Conservation (phyloP, 2,329 filamentous ascomycete genomes). For the Aspergillus unguis region DNA sequence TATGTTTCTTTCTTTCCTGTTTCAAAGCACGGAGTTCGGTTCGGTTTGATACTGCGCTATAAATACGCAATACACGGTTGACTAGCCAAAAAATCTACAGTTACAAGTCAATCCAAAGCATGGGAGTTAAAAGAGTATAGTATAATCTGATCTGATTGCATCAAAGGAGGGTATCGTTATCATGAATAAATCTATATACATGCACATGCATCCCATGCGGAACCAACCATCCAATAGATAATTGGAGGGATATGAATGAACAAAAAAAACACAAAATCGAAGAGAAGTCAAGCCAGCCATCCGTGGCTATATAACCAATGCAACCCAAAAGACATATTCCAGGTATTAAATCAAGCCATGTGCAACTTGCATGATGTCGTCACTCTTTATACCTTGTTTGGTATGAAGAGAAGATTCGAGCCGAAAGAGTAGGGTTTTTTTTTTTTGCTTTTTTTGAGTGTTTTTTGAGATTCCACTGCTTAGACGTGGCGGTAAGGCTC, state of each 20-base stretch:
- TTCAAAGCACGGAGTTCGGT: no score
- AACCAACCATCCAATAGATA: slow-evolving; percentile 5
- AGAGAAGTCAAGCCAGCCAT: slow-evolving; percentile 1
- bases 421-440: neutral
- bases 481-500: slow-evolving; percentile 40
- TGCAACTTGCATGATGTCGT: slow-evolving; percentile 16
- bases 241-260: neutral
- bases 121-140: no score
- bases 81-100: no score
- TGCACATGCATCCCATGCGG: slow-evolving; percentile 1
- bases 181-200: slow-evolving; percentile 19
- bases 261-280: neutral
- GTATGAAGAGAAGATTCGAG: neutral
- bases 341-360: slow-evolving; percentile 7
- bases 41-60: no score
- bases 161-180: slow-evolving; percentile 21
- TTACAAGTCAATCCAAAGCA: no score
- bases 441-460: slow-evolving; percentile 7
- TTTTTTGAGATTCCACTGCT: slow-evolving; percentile 5
- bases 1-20: no score
- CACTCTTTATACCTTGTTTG: slow-evolving; percentile 5
- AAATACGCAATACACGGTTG: no score
- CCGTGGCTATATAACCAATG: neutral
- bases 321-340: neutral
- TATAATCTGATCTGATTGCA: neutral